Percentiles rank a stretch among this genome's conserved stretches.
These are phyloP conservation scores for Cruciata laevipes DNA, from an alignment of 257 asterid genomes.

Conservation along the genomic window DNA sequence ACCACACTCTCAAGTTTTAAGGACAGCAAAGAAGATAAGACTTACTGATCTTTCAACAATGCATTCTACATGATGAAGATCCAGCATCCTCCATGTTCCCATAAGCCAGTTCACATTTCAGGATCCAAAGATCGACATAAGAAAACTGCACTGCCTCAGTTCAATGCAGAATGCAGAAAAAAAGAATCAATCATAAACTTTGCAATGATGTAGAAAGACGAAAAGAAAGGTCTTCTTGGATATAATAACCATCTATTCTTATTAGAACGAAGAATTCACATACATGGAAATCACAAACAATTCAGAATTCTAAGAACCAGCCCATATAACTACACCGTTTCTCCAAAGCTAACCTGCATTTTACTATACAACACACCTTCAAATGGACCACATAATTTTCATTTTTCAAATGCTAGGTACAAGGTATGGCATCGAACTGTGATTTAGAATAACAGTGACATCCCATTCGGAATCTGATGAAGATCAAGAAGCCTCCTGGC, in stretches of 20 bases:
- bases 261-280: not conserved
- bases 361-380: not conserved
- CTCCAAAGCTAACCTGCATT: not conserved
- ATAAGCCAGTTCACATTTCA: not conserved
- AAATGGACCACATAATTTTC: constrained; percentile 6
- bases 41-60: not conserved
- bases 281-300: not conserved
- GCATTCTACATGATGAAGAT: not conserved
- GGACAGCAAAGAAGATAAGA: not conserved
- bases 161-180: not conserved
- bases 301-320: not conserved
- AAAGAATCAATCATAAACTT: not conserved
- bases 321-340: not conserved
- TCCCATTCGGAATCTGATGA: constrained; percentile 35
- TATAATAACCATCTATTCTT: not conserved
- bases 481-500: constrained; percentile 47
- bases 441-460: not conserved
- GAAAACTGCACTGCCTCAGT: not conserved
- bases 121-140: not conserved
- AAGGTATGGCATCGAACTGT: not conserved
- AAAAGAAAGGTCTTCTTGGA: not conserved
- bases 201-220: not conserved
- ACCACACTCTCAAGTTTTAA: not conserved
- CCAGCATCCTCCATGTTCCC: not conserved
- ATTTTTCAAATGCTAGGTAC: not conserved